These are phyloP conservation scores for Hawksworthiomyces lignivorus DNA, from an alignment of 2,329 filamentous ascomycete species.

Conservation along the genomic window DNA sequence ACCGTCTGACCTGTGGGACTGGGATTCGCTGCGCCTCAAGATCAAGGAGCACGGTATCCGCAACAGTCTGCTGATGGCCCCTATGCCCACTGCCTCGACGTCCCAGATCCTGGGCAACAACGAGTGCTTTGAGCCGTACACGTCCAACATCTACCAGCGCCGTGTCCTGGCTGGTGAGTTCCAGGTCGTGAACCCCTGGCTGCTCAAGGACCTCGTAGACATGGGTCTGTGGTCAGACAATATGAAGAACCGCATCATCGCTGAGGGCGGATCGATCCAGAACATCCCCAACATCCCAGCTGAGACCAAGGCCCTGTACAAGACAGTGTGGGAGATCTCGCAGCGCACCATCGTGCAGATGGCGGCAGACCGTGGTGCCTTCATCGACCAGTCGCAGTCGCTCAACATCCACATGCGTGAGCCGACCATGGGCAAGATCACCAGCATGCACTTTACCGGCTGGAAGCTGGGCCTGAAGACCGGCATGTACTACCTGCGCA, in stretches of 20 bases:
- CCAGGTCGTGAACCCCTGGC: slow-evolving; percentile 98
- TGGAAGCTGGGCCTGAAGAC: slow-evolving; percentile 99
- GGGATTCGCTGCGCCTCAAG: slow-evolving; percentile 78
- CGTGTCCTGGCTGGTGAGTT: slow-evolving; percentile 97
- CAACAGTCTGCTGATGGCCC: slow-evolving; percentile 90
- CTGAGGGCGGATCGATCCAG: slow-evolving; percentile 90
- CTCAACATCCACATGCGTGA: slow-evolving; percentile 99
- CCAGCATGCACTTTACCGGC: slow-evolving; percentile 97
- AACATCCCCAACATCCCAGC: slow-evolving; percentile 94
- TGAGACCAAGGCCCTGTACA: slow-evolving; percentile 95
- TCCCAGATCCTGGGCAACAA: slow-evolving; percentile 98
- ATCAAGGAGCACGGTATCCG: slow-evolving; percentile 90
- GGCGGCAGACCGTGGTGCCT: slow-evolving; percentile 95
- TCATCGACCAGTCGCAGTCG: slow-evolving; percentile 98
- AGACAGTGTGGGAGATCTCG: slow-evolving; percentile 99
- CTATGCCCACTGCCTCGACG: slow-evolving; percentile 96
- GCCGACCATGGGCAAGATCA: slow-evolving; percentile 99
- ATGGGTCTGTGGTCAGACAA: slow-evolving; percentile 97
- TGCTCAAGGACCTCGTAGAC: slow-evolving; percentile 95
- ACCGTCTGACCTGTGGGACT: slow-evolving; percentile 93
- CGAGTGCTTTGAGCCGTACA: slow-evolving; percentile 99
- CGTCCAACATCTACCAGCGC: slow-evolving; percentile 98
- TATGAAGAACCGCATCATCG: slow-evolving; percentile 99
- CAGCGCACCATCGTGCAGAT: slow-evolving; percentile 95
- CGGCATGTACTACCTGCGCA: slow-evolving; percentile 99